These are phyloP conservation scores for Phyllostachys edulis DNA, from an alignment of 176 grass and related monocot species.

Conservation along the genomic window DNA sequence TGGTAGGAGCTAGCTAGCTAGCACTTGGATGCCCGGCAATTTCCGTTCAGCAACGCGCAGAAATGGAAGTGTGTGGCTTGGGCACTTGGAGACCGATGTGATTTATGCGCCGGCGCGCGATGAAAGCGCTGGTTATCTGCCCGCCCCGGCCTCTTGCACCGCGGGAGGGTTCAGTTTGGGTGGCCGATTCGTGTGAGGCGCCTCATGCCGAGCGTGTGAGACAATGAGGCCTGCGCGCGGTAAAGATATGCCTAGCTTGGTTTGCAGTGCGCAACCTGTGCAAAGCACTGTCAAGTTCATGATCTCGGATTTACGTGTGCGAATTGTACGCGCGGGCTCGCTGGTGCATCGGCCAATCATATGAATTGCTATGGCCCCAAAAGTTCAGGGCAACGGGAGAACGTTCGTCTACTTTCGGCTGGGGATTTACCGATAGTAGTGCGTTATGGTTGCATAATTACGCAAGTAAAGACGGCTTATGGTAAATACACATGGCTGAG, in stretches of 20 bases:
- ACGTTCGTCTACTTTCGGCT: not conserved
- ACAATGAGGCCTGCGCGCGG: not conserved
- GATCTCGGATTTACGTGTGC: not conserved
- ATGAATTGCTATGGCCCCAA: not conserved
- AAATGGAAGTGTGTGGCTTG: not conserved
- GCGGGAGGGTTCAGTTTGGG: constrained; percentile 43
- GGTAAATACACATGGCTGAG: not conserved
- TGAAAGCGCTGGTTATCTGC: constrained; percentile 39
- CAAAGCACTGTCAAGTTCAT: no score
- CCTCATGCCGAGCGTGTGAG: constrained; percentile 57
- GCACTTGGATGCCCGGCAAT: not conserved
- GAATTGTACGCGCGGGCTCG: not conserved
- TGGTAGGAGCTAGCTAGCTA: not conserved
- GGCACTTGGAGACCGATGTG: not conserved
- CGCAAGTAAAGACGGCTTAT: not conserved
- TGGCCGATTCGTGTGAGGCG: constrained; percentile 66
- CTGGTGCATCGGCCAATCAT: not conserved
- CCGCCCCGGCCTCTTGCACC: constrained; percentile 5
- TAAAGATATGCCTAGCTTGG: not conserved
- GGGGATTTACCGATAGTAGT: not conserved
- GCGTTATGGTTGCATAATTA: not conserved
- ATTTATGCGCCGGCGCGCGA: constrained; percentile 38
- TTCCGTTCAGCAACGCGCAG: not conserved
- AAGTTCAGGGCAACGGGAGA: not conserved
- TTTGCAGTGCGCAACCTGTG: not conserved